Conservation (phyloP, 805 yeast species). For the Candida chauliodis region DNA sequence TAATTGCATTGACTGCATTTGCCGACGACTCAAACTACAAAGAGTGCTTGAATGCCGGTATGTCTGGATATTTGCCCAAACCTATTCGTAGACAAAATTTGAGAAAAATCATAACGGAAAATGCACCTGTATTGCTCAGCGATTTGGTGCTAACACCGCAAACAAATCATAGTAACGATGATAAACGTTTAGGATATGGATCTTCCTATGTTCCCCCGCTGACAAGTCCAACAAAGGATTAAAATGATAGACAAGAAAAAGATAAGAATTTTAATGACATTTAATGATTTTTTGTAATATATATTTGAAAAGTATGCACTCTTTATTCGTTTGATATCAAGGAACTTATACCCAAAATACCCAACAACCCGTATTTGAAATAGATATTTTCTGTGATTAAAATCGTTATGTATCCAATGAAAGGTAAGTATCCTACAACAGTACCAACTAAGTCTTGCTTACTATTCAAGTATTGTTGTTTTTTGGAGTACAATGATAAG, state of each 20-base stretch:
- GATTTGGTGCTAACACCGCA: conserved; percentile 33
- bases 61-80: conserved; percentile 86
- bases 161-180: conserved; percentile 21
- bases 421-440: conserved; percentile 90
- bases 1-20: conserved; percentile 92
- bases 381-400: conserved; percentile 84
- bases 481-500: conserved; percentile 74
- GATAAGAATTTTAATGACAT: background rate
- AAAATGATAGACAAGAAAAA: background rate
- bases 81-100: conserved; percentile 76
- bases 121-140: conserved; percentile 33
- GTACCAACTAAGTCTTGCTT: conserved; percentile 80
- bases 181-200: conserved; percentile 22
- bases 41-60: conserved; percentile 84
- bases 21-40: conserved; percentile 89
- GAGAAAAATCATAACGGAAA: conserved; percentile 50
- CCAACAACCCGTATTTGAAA: conserved; percentile 75
- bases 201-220: conserved; percentile 9
- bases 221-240: background rate
- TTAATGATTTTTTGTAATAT: conserved; percentile 1
- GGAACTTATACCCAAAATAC: conserved; percentile 67
- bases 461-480: conserved; percentile 73
- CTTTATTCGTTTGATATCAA: conserved; percentile 38
- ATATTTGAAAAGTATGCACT: too few species aligned
- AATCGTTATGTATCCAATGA: conserved; percentile 86